These are phyloP conservation scores for Pelargonium myrrhifolium DNA, from an alignment of 441 rosid species.

Conservation along the genomic window DNA sequence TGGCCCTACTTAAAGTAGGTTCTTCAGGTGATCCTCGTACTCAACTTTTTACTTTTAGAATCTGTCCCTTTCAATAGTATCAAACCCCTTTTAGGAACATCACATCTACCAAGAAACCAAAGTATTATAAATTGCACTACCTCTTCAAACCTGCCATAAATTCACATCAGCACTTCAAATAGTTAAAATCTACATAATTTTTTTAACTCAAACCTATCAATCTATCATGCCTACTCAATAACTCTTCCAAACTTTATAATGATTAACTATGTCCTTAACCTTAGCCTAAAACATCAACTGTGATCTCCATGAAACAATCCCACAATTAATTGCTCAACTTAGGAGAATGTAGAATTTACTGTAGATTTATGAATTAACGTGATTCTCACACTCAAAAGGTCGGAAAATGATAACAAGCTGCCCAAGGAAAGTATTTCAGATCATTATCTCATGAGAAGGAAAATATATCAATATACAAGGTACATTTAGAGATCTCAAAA, in stretches of 20 bases:
- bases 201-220: neutral
- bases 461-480: conserved; percentile 6
- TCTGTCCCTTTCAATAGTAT: neutral
- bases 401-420: neutral
- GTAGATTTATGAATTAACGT: neutral
- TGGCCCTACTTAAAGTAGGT: neutral
- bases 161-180: neutral
- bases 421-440: neutral
- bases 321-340: neutral
- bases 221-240: neutral
- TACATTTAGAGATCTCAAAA: neutral
- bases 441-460: neutral
- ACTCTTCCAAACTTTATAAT: neutral
- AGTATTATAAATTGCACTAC: neutral
- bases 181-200: neutral
- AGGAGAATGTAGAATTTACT: neutral
- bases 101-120: conserved; percentile 1
- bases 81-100: neutral
- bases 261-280: neutral
- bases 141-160: neutral
- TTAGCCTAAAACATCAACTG: neutral
- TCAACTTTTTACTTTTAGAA: neutral
- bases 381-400: neutral
- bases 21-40: neutral
- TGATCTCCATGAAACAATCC: neutral